These are phyloP conservation scores for Salix exigua DNA, from an alignment of 345 rosid genomes.

Conservation along the genomic window DNA sequence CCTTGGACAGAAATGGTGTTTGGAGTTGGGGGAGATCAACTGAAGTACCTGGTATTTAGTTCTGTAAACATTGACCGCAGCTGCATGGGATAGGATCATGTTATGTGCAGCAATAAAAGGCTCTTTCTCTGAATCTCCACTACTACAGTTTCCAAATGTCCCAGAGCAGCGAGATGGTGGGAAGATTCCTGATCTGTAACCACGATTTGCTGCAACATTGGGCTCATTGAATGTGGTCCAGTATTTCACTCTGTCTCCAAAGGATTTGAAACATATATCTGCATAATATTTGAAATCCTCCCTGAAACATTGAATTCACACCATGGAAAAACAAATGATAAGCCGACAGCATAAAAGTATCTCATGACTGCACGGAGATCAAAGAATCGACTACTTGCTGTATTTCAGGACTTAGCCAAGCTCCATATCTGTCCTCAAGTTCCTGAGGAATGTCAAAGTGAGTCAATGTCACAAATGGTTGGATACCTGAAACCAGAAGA, in stretches of 20 bases:
- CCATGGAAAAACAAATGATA: not conserved
- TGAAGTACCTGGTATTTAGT: constrained; percentile 46
- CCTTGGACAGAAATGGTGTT: not conserved
- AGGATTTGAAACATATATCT: constrained; percentile 49
- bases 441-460: constrained; percentile 79
- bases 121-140: constrained; percentile 49
- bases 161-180: constrained; percentile 65
- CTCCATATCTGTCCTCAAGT: constrained; percentile 61
- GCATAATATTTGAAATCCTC: constrained; percentile 57
- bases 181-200: constrained; percentile 47
- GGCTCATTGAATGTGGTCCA: constrained; percentile 72
- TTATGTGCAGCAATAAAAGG: constrained; percentile 60
- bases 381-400: constrained; percentile 34
- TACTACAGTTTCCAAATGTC: constrained; percentile 48
- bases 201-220: constrained; percentile 40
- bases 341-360: not conserved
- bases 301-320: constrained; percentile 26
- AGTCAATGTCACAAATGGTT: constrained; percentile 69
- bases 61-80: constrained; percentile 47
- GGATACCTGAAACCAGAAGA: constrained; percentile 52
- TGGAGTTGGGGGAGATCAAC: not conserved
- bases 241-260: constrained; percentile 54
- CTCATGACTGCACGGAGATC: not conserved
- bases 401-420: constrained; percentile 65
- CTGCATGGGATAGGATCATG: constrained; percentile 57